phyloP scores from a whole-genome alignment of 1,139 yeast genomes.

The Yamadazyma atmosphaerica region DNA sequence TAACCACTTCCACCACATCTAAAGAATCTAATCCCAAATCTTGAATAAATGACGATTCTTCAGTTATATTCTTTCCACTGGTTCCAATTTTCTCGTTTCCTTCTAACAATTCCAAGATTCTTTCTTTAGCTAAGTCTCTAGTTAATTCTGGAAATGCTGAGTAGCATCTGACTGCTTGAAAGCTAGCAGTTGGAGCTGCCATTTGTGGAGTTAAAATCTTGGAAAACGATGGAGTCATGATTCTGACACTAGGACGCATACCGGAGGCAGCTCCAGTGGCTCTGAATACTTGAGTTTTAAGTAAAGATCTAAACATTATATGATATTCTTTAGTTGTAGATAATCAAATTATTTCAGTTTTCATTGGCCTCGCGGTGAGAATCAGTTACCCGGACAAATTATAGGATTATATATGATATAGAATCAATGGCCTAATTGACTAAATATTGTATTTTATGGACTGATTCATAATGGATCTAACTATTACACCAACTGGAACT shows the following conservation, averaged over 20 bases:
- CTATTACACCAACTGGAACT: neutral
- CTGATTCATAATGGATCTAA: too few species aligned
- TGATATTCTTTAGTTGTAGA: slow-evolving; percentile 6
- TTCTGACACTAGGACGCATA: slow-evolving; percentile 2
- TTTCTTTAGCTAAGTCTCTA: slow-evolving; percentile 68
- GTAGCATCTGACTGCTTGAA: slow-evolving; percentile 28
- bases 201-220: slow-evolving; percentile 5
- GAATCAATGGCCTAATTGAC: too few species aligned
- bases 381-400: slow-evolving; percentile 11
- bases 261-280: slow-evolving; percentile 13
- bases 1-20: slow-evolving; percentile 85
- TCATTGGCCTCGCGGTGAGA: slow-evolving; percentile 13
- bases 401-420: too few species aligned
- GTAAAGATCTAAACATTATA: slow-evolving; percentile 38
- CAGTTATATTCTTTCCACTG: slow-evolving; percentile 48
- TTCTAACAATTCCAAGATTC: slow-evolving; percentile 77
- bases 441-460: too few species aligned
- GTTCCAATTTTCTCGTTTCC: slow-evolving; percentile 69
- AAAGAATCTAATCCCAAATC: slow-evolving; percentile 86
- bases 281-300: slow-evolving; percentile 26
- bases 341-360: slow-evolving; percentile 8
- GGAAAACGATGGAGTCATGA: neutral
- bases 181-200: slow-evolving; percentile 12
- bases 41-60: slow-evolving; percentile 61
- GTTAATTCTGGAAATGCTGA: slow-evolving; percentile 67